Evolutionary conservation across 2,329 filamentous ascomycete species (phyloP).

Genomic region (Pseudogymnoascus sp.): DNA sequence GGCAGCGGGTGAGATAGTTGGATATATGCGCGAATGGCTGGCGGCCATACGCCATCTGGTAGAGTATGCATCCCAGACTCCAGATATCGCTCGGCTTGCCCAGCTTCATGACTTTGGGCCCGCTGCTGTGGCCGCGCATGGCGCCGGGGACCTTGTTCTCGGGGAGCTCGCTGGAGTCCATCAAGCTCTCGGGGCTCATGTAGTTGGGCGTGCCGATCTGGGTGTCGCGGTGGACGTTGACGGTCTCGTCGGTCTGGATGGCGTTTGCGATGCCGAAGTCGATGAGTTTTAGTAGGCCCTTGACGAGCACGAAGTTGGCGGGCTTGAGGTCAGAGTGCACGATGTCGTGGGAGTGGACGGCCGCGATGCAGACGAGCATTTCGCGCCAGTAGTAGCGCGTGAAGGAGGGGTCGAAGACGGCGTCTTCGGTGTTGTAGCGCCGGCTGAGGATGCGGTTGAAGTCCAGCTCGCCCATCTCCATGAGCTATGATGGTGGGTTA

Average conservation of each 20-base stretch:
- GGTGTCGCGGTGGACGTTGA: conserved; percentile 93
- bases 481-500: conserved; percentile 48
- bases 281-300: conserved; percentile 87
- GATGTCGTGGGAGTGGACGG: conserved; percentile 83
- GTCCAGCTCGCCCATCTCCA: conserved; percentile 96
- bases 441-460: conserved; percentile 76
- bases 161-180: conserved; percentile 67
- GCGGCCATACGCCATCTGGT: conserved; percentile 97
- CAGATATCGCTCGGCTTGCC: conserved; percentile 95
- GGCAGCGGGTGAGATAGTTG: conserved; percentile 77
- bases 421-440: conserved; percentile 61
- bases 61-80: conserved; percentile 92
- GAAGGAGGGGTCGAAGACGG: conserved; percentile 78
- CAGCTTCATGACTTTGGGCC: conserved; percentile 78
- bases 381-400: conserved; percentile 99
- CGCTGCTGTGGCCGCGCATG: conserved; percentile 26
- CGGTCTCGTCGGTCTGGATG: conserved; percentile 88
- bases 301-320: conserved; percentile 89
- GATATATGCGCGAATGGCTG: conserved; percentile 88
- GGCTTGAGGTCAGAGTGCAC: conserved; percentile 97
- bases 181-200: conserved; percentile 92
- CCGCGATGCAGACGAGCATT: conserved; percentile 90
- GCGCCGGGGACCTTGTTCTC: conserved; percentile 28
- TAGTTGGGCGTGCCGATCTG: conserved; percentile 97
- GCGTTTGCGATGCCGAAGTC: conserved; percentile 98